Base-by-base conservation (phyloP, 805 yeast species). In the Candida ortonii region DNA sequence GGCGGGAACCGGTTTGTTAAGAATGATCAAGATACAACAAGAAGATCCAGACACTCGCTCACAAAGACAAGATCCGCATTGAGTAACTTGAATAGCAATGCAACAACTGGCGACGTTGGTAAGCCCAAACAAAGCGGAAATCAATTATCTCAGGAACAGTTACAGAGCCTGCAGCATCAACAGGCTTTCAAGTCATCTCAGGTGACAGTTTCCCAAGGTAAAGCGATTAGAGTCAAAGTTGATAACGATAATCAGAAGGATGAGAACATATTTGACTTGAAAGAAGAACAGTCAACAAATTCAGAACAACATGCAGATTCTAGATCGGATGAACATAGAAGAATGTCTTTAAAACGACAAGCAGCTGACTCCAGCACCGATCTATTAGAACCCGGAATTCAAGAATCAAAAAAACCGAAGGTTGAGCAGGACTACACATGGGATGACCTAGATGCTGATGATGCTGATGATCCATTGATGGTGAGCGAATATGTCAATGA, bases 401-500 rank as follows among this genome's bases (percentile, higher is more conserved):
- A 53, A 31, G 62, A 55, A 24, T 38, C 41, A 16, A 59, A 60
- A 30, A 56, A 57, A 29, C 54, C 54, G 17, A 54, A 54, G 35
- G 52, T 53, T 14, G 78, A 69, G 43, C 46, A 38, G 15, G 47
- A 47, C 23, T 69, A 70, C 49, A 67, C 61, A 34, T 77, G 88
- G 86, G 88, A 82, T 52, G 86, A 81, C 56, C 63, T 82, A 40
- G 93, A 83, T 51, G 74, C 70, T 19, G 84, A 76, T 42, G 89
- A 83, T 53, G 54, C 61, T 29, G 81, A 78, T 44, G 90, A 83
- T 55, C 85, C 81, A 14, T 63, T 85, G 43, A 89, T 90, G 96
- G 97, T 85, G 20, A 77, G 88, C 42, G 98, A 90, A 65, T 90
- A 89, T 59, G 95, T 84, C 36, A 74, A 67, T 43, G 97, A 87